Percentiles rank a stretch among this genome's conserved stretches.
Conservation (phyloP, 2,329 filamentous ascomycete genomes). For the Apiospora arundinis region DNA sequence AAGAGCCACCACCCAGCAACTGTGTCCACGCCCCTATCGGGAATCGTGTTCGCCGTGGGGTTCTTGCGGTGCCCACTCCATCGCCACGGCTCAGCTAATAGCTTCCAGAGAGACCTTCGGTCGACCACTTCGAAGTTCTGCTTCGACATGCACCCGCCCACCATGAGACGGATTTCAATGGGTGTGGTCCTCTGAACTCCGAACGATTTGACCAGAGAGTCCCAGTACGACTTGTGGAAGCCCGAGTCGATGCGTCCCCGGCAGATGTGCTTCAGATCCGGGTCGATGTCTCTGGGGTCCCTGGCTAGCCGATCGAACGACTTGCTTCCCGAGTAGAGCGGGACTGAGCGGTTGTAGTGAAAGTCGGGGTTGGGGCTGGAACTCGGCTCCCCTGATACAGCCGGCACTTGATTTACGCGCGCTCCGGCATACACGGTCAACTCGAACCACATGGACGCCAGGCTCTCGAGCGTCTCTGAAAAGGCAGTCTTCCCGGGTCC, state of each 20-base stretch:
- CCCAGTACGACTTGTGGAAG: constrained; percentile 7
- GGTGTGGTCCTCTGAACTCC: constrained; percentile 10
- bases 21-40: neutral
- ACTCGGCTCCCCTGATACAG: neutral
- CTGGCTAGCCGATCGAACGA: neutral
- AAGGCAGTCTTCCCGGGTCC: constrained; percentile 1
- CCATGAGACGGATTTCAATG: constrained; percentile 4
- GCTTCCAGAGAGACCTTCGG: neutral
- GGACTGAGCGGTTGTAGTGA: constrained; percentile 15
- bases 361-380: neutral
- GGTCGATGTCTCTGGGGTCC: constrained; percentile 9
- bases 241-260: neutral
- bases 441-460: constrained; percentile 14
- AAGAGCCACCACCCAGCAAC: constrained; percentile 18
- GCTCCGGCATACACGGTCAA: constrained; percentile 2
- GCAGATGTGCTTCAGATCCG: constrained; percentile 13
- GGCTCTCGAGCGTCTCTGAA: neutral
- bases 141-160: constrained; percentile 12
- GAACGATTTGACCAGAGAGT: constrained; percentile 1
- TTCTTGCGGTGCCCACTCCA: constrained; percentile 7
- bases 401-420: neutral
- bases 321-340: constrained; percentile 14
- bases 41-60: neutral
- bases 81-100: neutral
- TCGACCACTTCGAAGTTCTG: constrained; percentile 7